Base-by-base conservation (phyloP, 768 basidiomycete species). In the Termitomyces sp. region DNA sequence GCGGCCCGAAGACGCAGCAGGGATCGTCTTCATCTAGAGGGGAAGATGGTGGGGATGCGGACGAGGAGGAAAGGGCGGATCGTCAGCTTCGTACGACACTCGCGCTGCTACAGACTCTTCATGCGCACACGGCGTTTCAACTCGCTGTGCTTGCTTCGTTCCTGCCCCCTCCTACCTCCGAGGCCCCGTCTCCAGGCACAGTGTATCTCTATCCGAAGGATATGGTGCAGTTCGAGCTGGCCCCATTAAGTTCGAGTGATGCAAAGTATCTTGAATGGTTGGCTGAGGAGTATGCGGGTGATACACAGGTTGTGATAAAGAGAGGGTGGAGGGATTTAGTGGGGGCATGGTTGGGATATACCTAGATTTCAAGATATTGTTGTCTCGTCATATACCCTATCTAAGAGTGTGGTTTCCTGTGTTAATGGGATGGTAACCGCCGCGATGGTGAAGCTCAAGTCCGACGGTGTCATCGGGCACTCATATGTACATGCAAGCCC, bases 191-290 rank as follows among this genome's bases (percentile, higher is more conserved):
- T 18, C 6, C 56, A 38, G 39, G 57, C 16, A 70, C 82, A 46
- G 74, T 86, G 12, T 68, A 68, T 33, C 71, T 92, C 18, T 78
- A 81, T 2, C 84, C 90, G 12, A 84, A 80, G 65, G 89, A 91
- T 61, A 75, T 93, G 8, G 57, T 84, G 12, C 76, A 84, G 15
- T 86, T 94, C 51, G 90, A 90, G 69, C 80, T 94, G 0, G 88
- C 90, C 1, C 87, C 91, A 7, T 73, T 91, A 60, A 94, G 91
- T 67, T 74, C 78, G 5, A 68, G 87, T 51, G 92, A 94, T 63
- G 86, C 81, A n/a, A 78, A 77, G 46, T 93, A 92, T 69, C 74
- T 92, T 38, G 90, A 91, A 69, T 93, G 90, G 90, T 75, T 94
- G 18, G 83, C 79, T 1, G 79, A 80, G 55, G 88, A 90, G 71